A percentile compares a stretch with the other conserved stretches of the same genome.
phyloP scores from a whole-genome alignment of 2,329 filamentous ascomycete genomes.

The Magnaporthiopsis poae region DNA sequence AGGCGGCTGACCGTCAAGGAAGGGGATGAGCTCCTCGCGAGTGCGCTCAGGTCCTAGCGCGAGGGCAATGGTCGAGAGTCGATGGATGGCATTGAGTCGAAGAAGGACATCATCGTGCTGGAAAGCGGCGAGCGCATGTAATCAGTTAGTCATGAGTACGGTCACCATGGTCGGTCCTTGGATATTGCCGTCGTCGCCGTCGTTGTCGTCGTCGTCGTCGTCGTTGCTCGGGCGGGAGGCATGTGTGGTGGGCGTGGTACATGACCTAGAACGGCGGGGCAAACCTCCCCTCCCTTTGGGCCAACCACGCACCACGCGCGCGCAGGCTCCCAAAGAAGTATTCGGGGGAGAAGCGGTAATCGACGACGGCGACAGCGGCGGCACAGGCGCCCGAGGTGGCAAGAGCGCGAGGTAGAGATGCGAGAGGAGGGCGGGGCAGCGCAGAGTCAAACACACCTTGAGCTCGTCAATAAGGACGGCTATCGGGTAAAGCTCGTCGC shows the following conservation, averaged over 20 bases:
- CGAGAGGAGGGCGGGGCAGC: slow-evolving; percentile 3
- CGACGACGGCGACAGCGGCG: neutral
- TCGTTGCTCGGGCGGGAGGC: neutral
- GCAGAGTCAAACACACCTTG: slow-evolving; percentile 56
- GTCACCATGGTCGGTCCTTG: too few species aligned
- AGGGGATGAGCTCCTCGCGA: slow-evolving; percentile 95
- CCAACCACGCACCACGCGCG: neutral
- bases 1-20: slow-evolving; percentile 75
- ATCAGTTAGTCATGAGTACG: neutral
- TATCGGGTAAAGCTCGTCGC: slow-evolving; percentile 98
- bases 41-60: slow-evolving; percentile 92
- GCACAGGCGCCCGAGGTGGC: slow-evolving; percentile 4
- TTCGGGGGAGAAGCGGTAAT: neutral
- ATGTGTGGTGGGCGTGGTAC: neutral
- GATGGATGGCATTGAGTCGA: slow-evolving; percentile 95
- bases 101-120: slow-evolving; percentile 98
- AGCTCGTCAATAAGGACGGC: slow-evolving; percentile 98
- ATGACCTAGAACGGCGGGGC: neutral
- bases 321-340: neutral
- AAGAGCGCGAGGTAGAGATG: slow-evolving; percentile 8
- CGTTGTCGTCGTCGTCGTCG: neutral
- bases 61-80: slow-evolving; percentile 93
- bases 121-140: neutral
- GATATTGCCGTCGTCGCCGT: neutral
- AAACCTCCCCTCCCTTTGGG: neutral